phyloP scores from a whole-genome alignment of 2,329 filamentous ascomycete genomes.

The Clonostachys chloroleuca region DNA sequence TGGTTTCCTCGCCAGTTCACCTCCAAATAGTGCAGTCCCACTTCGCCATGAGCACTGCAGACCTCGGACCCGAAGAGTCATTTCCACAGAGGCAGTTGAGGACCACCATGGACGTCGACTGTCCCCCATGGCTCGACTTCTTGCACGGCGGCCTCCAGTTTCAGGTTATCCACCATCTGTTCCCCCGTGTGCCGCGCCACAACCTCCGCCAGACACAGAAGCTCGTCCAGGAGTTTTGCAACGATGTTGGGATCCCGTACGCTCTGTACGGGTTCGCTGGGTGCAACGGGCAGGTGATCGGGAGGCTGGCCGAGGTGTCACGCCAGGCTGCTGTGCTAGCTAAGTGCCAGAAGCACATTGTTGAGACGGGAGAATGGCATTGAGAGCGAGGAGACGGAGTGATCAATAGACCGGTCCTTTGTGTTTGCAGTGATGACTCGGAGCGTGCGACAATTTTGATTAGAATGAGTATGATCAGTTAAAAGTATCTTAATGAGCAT shows the following conservation, averaged over 20 bases:
- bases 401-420: too few species aligned
- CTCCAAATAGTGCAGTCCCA: constrained; percentile 89
- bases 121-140: constrained; percentile 76
- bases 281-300: constrained; percentile 74
- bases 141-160: constrained; percentile 81
- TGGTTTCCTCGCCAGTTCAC: constrained; percentile 77
- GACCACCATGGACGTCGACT: constrained; percentile 85
- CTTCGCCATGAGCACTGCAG: constrained; percentile 88
- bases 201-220: constrained; percentile 69
- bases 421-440: too few species aligned
- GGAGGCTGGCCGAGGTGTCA: constrained; percentile 68
- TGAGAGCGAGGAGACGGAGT: too few species aligned
- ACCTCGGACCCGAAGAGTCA: constrained; percentile 71
- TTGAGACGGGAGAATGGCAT: constrained; percentile 7
- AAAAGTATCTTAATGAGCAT: too few species aligned
- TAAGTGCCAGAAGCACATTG: constrained; percentile 57
- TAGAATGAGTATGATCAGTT: too few species aligned
- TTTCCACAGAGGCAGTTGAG: constrained; percentile 83
- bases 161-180: constrained; percentile 77
- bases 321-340: constrained; percentile 68
- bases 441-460: too few species aligned
- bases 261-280: constrained; percentile 75
- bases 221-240: constrained; percentile 70
- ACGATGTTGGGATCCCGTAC: constrained; percentile 74
- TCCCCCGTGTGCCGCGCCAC: constrained; percentile 72